A percentile compares a stretch with the other conserved stretches of the same genome.
Evolutionary conservation across 495 filamentous ascomycete genomes (phyloP).

Genomic region (Chaetomium fimeti): DNA sequence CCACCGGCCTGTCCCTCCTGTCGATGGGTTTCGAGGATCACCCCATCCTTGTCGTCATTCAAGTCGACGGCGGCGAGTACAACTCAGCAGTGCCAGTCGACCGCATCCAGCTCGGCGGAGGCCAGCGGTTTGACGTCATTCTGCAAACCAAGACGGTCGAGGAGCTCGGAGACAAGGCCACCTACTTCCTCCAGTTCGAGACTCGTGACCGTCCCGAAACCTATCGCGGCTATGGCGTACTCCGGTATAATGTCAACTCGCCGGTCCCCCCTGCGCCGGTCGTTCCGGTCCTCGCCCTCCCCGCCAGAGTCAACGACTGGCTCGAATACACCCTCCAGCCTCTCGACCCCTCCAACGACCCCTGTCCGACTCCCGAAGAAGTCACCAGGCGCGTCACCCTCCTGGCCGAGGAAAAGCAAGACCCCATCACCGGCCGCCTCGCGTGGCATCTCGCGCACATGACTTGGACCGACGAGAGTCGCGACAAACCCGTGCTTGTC

Average conservation of each 20-base stretch:
- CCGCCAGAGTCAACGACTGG: conserved; percentile 45
- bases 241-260: conserved; percentile 45
- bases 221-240: conserved; percentile 51
- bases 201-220: conserved; percentile 47
- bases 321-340: conserved; percentile 56
- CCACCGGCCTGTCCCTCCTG: conserved; percentile 52
- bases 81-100: conserved; percentile 48
- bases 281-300: conserved; percentile 41
- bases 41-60: conserved; percentile 50
- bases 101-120: conserved; percentile 54
- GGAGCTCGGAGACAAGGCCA: conserved; percentile 44
- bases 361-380: conserved; percentile 45
- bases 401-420: conserved; percentile 36
- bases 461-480: conserved; percentile 49
- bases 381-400: conserved; percentile 56
- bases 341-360: conserved; percentile 38
- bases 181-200: conserved; percentile 58
- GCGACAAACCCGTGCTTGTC: conserved; percentile 53
- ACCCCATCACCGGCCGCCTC: conserved; percentile 20
- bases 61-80: conserved; percentile 57
- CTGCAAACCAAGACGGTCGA: conserved; percentile 46
- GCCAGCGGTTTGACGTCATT: conserved; percentile 58
- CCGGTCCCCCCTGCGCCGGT: conserved; percentile 25
- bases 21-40: conserved; percentile 54
- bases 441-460: conserved; percentile 34